Evolutionary conservation across 2,329 filamentous ascomycete species (phyloP), one percentile per base, ranked within the genome.

Genomic region (Cryphonectria radicalis): DNA sequence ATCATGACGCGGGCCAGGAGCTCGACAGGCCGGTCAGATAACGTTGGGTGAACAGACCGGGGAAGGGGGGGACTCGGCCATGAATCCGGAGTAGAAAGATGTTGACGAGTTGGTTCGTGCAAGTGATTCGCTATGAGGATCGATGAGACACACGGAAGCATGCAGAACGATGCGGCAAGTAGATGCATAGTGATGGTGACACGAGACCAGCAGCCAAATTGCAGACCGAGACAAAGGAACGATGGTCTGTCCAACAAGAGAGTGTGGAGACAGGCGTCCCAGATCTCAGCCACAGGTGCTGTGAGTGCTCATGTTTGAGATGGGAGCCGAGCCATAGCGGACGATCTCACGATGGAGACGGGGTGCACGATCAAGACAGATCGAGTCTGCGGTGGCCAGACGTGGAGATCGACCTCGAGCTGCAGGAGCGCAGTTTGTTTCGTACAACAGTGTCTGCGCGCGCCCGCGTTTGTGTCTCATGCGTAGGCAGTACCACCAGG

Each of bases 231-330:
- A 71, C 72, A 71, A 28, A 37, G 42, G 42, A 46, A 37, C 57
- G 32, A 63, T 46, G 59, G 53, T 40, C 25, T 69, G 69, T 73
- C 59, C 68, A 35, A 62, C 59, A 35, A 35, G 14, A 40, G 60
- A 25, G 4, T 28, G 40, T 42, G 17, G 42, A 55, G 32, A 42
- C 10, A 57, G 35, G 28, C 42, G 40, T 28, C n/a, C n/a, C 19
- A 46, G 32, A 63, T 67, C 65, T 57, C 57, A 69, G 53, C 62
- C 57, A 66, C 53, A 60, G 25, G 46, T 67, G 55, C 32, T 66
- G 25, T 73, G 70, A 73, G 43, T 73, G 72, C 72, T 68, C 70
- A 73, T 65, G 72, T 72, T 73, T 43, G 70, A 72, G 60, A 40
- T 62, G 32, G 46, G 65, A 72, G 59, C 64, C 72, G 70, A 72